These are phyloP conservation scores for Cryptococcus sp. DNA, from an alignment of 1,284 basidiomycete genomes.

Conservation along the genomic window DNA sequence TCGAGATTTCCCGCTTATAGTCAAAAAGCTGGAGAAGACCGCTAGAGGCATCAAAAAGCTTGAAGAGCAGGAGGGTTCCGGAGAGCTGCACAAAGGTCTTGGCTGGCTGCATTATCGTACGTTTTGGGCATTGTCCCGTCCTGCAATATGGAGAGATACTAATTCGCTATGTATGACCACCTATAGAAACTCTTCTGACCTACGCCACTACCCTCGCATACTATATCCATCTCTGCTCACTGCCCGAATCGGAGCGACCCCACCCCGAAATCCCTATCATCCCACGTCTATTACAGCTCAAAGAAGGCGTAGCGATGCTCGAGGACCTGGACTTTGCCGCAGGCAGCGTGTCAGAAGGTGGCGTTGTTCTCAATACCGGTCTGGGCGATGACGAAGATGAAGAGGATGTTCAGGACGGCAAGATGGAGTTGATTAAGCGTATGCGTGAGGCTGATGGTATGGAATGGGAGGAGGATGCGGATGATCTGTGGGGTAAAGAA, in stretches of 20 bases:
- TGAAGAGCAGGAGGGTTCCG: slow-evolving; percentile 35
- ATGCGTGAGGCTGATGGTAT: slow-evolving; percentile 25
- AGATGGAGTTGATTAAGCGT: slow-evolving; percentile 44
- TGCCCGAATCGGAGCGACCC: slow-evolving; percentile 61
- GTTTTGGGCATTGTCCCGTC: slow-evolving; percentile 11
- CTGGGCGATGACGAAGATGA: slow-evolving; percentile 38
- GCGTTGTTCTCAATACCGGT: slow-evolving; percentile 25
- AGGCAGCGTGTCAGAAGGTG: slow-evolving; percentile 57
- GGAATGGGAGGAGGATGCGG: slow-evolving; percentile 36
- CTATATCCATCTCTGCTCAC: slow-evolving; percentile 84
- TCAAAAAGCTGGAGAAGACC: slow-evolving; percentile 51
- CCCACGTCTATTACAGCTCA: slow-evolving; percentile 77
- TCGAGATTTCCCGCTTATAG: slow-evolving; percentile 57
- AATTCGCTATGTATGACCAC: neutral
- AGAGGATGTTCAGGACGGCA: slow-evolving; percentile 30
- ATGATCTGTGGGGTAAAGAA: slow-evolving; percentile 40
- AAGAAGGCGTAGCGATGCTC: slow-evolving; percentile 76
- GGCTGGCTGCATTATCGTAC: slow-evolving; percentile 55
- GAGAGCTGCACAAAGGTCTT: slow-evolving; percentile 47
- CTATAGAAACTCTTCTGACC: slow-evolving; percentile 77
- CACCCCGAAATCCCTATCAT: slow-evolving; percentile 76
- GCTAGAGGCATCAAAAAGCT: slow-evolving; percentile 46
- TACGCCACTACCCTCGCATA: slow-evolving; percentile 90
- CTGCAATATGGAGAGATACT: neutral
- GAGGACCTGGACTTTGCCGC: slow-evolving; percentile 74